Evolutionary conservation across 78 protist species (phyloP).

Genomic region (Emiliania huxleyi): DNA sequence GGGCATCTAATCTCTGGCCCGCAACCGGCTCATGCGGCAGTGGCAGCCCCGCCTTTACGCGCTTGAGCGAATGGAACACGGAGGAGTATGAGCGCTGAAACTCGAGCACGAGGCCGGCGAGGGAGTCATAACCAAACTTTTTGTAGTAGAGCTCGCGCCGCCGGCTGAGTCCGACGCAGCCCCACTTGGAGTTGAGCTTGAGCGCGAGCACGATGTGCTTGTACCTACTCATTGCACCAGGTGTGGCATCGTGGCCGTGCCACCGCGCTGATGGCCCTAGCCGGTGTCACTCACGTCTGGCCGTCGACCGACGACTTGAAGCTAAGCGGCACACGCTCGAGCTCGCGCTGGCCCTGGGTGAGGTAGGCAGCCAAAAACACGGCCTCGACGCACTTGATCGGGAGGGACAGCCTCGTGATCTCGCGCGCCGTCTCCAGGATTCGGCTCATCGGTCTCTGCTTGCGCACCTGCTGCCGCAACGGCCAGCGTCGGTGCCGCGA

Average conservation of each 20-base stretch:
- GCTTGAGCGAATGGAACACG: background rate
- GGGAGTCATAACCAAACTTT: background rate
- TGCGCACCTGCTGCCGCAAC: too few relatives aligned
- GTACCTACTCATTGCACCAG: too few relatives aligned
- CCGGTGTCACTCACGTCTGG: too few relatives aligned
- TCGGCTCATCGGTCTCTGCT: background rate
- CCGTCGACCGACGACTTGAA: slow-evolving; percentile 30
- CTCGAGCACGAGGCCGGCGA: background rate
- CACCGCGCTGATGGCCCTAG: too few relatives aligned
- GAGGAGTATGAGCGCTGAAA: background rate
- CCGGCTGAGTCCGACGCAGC: slow-evolving; percentile 49
- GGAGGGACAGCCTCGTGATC: slow-evolving; percentile 29
- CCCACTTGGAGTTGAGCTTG: slow-evolving; percentile 7
- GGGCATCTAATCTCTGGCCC: too few relatives aligned
- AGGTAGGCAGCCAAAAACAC: slow-evolving; percentile 26
- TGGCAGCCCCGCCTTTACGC: background rate
- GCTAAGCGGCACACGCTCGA: slow-evolving; percentile 43
- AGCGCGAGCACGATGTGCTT: slow-evolving; percentile 61
- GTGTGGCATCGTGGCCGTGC: too few relatives aligned
- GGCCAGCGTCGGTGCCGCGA: too few relatives aligned
- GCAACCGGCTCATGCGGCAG: background rate
- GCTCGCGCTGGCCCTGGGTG: slow-evolving; percentile 14
- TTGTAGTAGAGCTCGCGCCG: slow-evolving; percentile 43
- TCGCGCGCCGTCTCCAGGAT: slow-evolving; percentile 31
- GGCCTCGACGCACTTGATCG: slow-evolving; percentile 59